These are phyloP conservation scores for rapeseed (Brassica napus) DNA, from an alignment of 345 rosid genomes.

Conservation along the genomic window Da-Ae NC_063440.1:2370501-2371000, in stretches of 20 bases:
- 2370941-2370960: neutral
- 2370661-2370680: conserved; percentile 1
- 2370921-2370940: neutral
- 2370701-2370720: conserved; percentile 3
- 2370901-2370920: neutral
- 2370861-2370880: neutral
- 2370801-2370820: neutral
- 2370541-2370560: conserved; percentile 5
- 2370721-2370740: neutral
- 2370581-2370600: neutral
- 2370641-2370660: conserved; percentile 5
- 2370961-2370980: too few species aligned
- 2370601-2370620: neutral
- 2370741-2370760: neutral
- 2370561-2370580: neutral
- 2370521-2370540: conserved; percentile 5
- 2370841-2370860: neutral
- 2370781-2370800: neutral
- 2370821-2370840: neutral
- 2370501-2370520: conserved; percentile 6
- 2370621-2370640: neutral
- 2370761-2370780: neutral
- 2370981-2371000: neutral
- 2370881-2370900: neutral
- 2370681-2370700: neutral